Percentiles rank a stretch among this genome's conserved stretches.
These are phyloP conservation scores for Chalciporus piperatus DNA, from an alignment of 768 basidiomycete species.

Conservation along the genomic window DNA sequence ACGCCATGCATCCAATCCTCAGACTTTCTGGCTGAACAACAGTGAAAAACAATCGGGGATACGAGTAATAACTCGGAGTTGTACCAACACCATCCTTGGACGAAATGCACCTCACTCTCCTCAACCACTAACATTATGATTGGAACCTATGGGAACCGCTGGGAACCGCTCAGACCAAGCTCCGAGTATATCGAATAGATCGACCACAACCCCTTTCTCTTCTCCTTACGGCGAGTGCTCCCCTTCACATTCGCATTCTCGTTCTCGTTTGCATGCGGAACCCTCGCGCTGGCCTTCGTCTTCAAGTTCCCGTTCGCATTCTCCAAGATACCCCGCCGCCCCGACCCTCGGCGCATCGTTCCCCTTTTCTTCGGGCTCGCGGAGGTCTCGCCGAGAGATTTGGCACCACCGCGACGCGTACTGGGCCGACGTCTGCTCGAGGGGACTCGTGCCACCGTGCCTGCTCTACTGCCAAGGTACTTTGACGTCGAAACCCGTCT, in stretches of 20 bases:
- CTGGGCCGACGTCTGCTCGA: slow-evolving; percentile 16
- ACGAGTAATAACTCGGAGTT: too few relatives aligned
- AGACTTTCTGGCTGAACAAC: too few relatives aligned
- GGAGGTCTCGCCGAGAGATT: slow-evolving; percentile 7
- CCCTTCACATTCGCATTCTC: slow-evolving; percentile 1
- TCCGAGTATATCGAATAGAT: slow-evolving; percentile 30
- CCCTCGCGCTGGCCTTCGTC: slow-evolving; percentile 9
- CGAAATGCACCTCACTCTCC: too few relatives aligned
- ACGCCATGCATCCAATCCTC: too few relatives aligned
- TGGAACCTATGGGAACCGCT: slow-evolving; percentile 9
- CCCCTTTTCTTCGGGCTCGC: slow-evolving; percentile 13
- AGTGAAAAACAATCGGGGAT: too few relatives aligned
- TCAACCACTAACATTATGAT: background rate
- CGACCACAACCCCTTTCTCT: slow-evolving; percentile 26
- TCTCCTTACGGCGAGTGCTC: slow-evolving; percentile 14
- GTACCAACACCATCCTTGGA: too few relatives aligned
- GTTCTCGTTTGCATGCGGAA: slow-evolving; percentile 15
- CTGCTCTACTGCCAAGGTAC: slow-evolving; percentile 1
- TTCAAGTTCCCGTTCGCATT: slow-evolving; percentile 20
- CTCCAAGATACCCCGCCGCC: slow-evolving; percentile 22
- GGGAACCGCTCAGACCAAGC: slow-evolving; percentile 14
- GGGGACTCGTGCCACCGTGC: slow-evolving; percentile 3
- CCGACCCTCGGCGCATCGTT: slow-evolving; percentile 24
- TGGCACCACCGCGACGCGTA: slow-evolving; percentile 4
- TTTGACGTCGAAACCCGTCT: slow-evolving; percentile 17